Evolutionary conservation across 345 rosid species (phyloP), one percentile per base, ranked within the genome.

Genomic region (Eucalyptus sp.): DNA sequence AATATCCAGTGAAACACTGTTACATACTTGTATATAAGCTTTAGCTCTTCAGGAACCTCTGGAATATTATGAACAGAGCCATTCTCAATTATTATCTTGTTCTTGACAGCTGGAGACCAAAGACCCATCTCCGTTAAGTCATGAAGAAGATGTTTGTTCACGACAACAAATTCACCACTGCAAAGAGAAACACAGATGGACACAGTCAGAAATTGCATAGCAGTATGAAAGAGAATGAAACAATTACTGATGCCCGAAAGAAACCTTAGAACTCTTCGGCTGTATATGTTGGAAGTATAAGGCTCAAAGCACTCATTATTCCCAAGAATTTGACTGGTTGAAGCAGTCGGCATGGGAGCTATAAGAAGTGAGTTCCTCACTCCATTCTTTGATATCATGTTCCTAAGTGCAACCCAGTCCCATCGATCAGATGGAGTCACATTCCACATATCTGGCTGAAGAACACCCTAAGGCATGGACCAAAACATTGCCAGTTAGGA

Each of bases 401-500:
- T 94, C 86, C 97, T 94, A 8, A 96, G 94, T 76, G 87, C 92
- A 80, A 90, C 92, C 99, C 98, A 97, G 90, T 95, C 91, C 99
- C 98, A 97, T 29, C 94, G 91, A 86, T 92, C 89, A 4, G 97
- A 95, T 71, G 99, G 97, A 87, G 91, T 91, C 71, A 92, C 99
- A 89, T 90, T 93, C 99, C 99, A 97, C 99, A 97, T 97, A 92
- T 97, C 99, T 84, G 96, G 99, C 94, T 97, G 99, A 90, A 97
- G 94, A 90, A 95, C 91, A 31, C 99, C 99, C 98, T 97, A 93
- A 54, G 92, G 6, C 86, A 81, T 88, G 31, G 49, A 50, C 16
- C 18, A 41, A 88, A 80, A 76, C 25, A 62, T 87, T 87, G 48
- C 48, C 15, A 76, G 83, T 76, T 76, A 76, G 27, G 48, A 24